phyloP scores from a whole-genome alignment of 306 rosid species.

The Vigna nakashimae region DNA sequence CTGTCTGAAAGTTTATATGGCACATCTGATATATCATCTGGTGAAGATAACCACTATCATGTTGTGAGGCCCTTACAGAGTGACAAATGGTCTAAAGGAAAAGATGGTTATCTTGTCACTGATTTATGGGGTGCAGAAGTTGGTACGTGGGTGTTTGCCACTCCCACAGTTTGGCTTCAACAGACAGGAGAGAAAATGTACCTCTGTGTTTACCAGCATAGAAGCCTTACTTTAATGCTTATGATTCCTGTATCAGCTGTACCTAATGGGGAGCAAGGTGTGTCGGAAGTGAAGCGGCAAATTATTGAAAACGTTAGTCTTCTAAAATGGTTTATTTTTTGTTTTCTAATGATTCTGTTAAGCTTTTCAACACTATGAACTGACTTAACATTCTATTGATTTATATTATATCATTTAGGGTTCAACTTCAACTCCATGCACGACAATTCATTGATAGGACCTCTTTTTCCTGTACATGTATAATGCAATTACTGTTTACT shows the following conservation, averaged over 20 bases:
- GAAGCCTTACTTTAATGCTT: conserved; percentile 80
- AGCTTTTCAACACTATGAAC: conserved; percentile 23
- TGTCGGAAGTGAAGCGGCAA: conserved; percentile 76
- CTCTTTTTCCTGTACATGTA: too few relatives aligned
- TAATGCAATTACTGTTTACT: too few relatives aligned
- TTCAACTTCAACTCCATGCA: conserved; percentile 11
- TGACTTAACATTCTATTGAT: conserved; percentile 4
- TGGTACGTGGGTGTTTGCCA: conserved; percentile 60
- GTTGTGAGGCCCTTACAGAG: conserved; percentile 80
- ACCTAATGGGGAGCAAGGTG: conserved; percentile 81
- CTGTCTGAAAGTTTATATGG: conserved; percentile 63
- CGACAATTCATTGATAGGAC: too few relatives aligned
- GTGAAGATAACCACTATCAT: conserved; percentile 55
- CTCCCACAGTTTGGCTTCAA: conserved; percentile 80
- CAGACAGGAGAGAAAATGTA: conserved; percentile 87
- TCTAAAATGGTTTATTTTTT: conserved; percentile 27
- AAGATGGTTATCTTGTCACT: conserved; percentile 89
- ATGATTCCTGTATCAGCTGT: conserved; percentile 81
- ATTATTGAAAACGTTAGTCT: conserved; percentile 83
- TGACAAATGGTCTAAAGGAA: conserved; percentile 93
- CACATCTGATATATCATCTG: conserved; percentile 51
- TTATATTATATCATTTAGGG: conserved; percentile 24
- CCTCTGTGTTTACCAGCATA: conserved; percentile 87
- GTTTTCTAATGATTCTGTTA: conserved; percentile 13
- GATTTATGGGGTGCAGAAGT: conserved; percentile 95